phyloP scores from a whole-genome alignment of 306 rosid species.

The Morella rubra region DNA sequence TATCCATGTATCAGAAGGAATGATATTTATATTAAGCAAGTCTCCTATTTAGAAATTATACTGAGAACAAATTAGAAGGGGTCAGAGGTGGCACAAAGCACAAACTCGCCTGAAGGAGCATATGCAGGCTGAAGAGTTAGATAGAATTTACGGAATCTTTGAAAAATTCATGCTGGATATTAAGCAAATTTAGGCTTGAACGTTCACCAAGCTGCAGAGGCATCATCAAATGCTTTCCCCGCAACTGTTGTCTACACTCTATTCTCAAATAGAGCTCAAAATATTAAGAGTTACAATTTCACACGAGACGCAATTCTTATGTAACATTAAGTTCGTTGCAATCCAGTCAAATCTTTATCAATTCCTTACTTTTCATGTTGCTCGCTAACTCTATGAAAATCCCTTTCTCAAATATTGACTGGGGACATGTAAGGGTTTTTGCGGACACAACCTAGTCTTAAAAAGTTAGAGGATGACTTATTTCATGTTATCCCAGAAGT shows the following conservation, averaged over 20 bases:
- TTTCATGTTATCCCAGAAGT: background rate
- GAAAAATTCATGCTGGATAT: background rate
- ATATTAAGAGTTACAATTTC: background rate
- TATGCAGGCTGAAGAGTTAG: background rate
- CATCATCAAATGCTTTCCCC: background rate
- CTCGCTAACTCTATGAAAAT: background rate
- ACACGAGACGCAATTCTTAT: background rate
- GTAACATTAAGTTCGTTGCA: background rate
- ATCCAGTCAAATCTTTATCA: background rate
- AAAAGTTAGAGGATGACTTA: background rate
- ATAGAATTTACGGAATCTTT: background rate
- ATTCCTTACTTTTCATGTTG: background rate
- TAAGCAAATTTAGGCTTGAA: background rate
- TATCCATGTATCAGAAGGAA: too few species aligned
- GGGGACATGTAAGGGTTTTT: background rate
- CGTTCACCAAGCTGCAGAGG: background rate
- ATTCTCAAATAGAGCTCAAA: background rate
- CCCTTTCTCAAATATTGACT: background rate
- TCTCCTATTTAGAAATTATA: too few species aligned
- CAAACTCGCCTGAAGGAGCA: background rate
- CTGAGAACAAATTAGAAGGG: too few species aligned
- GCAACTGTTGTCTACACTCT: background rate
- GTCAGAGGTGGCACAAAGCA: too few species aligned
- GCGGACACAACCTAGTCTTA: background rate
- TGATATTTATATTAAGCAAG: too few species aligned